Conservation (phyloP, 2,329 filamentous ascomycete species). For the Xylariaceae sp. region DNA sequence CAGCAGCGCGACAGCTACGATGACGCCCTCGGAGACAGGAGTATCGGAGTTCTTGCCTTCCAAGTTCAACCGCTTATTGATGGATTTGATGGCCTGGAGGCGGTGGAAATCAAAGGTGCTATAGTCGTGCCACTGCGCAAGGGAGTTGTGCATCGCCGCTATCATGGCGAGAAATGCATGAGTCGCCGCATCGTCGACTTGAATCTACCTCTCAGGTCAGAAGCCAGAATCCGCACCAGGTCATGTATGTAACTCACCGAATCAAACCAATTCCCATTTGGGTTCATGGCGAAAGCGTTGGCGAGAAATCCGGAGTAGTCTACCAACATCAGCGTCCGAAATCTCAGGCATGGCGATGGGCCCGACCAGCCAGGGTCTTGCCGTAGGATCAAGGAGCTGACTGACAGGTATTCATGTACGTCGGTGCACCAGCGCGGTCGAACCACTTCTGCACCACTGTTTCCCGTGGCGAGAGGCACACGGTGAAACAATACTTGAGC, state of each 20-base stretch:
- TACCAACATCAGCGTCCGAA: constrained; percentile 2
- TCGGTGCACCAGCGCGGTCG: constrained; percentile 25
- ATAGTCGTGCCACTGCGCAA: constrained; percentile 28
- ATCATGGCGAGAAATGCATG: constrained; percentile 30
- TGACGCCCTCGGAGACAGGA: constrained; percentile 29
- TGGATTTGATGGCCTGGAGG: constrained; percentile 28
- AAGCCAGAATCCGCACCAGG: not conserved
- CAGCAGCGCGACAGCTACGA: constrained; percentile 28
- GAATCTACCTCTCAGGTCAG: constrained; percentile 17
- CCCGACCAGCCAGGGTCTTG: too few relatives aligned
- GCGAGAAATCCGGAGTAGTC: constrained; percentile 29
- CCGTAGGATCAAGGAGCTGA: not conserved
- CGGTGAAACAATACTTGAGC: constrained; percentile 29
- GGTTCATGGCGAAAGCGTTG: constrained; percentile 30
- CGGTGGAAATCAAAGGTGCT: constrained; percentile 31
- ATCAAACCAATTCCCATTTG: constrained; percentile 26
- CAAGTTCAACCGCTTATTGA: constrained; percentile 28
- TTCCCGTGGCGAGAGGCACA: constrained; percentile 29
- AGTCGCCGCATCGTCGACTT: constrained; percentile 28
- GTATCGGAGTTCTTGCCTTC: constrained; percentile 24
- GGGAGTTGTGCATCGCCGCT: constrained; percentile 30
- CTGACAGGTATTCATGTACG: constrained; percentile 29
- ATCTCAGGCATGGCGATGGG: too few relatives aligned
- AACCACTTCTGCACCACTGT: constrained; percentile 28
- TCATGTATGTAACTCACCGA: constrained; percentile 18